These are phyloP conservation scores for Candida loeiensis DNA, from an alignment of 805 yeast genomes.

Conservation along the genomic window DNA sequence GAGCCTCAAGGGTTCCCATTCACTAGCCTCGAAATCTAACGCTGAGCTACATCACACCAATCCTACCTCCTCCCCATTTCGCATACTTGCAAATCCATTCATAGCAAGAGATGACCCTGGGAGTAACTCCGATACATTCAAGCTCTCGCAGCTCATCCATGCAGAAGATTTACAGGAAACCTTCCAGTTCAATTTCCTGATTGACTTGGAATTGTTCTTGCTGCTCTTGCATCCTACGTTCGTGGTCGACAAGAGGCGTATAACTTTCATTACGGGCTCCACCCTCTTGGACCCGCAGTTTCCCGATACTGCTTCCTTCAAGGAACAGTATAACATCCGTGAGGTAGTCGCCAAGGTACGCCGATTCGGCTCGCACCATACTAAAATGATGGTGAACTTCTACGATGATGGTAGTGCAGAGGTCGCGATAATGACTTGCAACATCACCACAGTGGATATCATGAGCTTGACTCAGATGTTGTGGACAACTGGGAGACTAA, in stretches of 20 bases:
- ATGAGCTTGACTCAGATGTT: slow-evolving; percentile 59
- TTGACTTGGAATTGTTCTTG: slow-evolving; percentile 39
- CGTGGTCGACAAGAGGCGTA: slow-evolving; percentile 13
- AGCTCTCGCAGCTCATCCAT: slow-evolving; percentile 28
- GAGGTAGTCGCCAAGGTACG: slow-evolving; percentile 34
- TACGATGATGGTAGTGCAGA: slow-evolving; percentile 45
- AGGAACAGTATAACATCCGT: slow-evolving; percentile 19
- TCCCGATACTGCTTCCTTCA: slow-evolving; percentile 14
- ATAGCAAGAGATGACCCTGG: too few species aligned
- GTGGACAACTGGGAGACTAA: slow-evolving; percentile 55
- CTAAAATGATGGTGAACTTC: slow-evolving; percentile 63
- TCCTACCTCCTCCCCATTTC: slow-evolving; percentile 22
- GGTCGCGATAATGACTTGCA: slow-evolving; percentile 57
- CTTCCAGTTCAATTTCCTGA: slow-evolving; percentile 48
- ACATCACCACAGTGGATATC: slow-evolving; percentile 53
- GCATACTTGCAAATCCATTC: slow-evolving; percentile 24
- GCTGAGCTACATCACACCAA: too few species aligned
- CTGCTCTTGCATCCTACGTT: slow-evolving; percentile 27
- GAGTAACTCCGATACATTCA: slow-evolving; percentile 25
- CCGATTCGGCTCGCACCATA: slow-evolving; percentile 52
- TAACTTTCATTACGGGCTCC: slow-evolving; percentile 32
- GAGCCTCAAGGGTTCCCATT: too few species aligned
- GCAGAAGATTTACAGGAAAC: slow-evolving; percentile 31
- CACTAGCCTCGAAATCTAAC: too few species aligned
- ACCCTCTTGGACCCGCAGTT: slow-evolving; percentile 13